Percentiles rank a stretch among this genome's conserved stretches.
Conservation (phyloP, 352 stramenopile species). For the Phytopythium ostracodes region DNA sequence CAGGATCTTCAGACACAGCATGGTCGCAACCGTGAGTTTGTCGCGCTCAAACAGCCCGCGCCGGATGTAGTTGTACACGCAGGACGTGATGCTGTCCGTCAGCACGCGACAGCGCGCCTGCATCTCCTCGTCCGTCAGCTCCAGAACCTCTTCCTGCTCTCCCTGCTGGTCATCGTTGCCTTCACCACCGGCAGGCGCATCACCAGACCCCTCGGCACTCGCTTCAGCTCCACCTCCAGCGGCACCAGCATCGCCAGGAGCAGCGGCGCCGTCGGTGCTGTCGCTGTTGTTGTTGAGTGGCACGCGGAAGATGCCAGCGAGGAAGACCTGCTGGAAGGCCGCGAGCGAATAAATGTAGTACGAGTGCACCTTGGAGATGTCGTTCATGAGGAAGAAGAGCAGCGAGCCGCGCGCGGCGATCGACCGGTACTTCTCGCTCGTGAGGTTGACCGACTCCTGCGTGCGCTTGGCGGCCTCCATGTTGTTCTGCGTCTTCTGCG, state of each 20-base stretch:
- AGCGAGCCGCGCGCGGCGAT: slow-evolving; percentile 92
- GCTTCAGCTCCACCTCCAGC: slow-evolving; percentile 13
- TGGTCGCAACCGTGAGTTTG: slow-evolving; percentile 94
- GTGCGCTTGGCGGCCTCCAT: slow-evolving; percentile 92
- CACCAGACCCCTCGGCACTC: neutral
- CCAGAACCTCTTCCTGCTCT: slow-evolving; percentile 24
- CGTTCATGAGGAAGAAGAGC: slow-evolving; percentile 97
- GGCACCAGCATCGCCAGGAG: slow-evolving; percentile 21
- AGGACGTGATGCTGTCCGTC: slow-evolving; percentile 92
- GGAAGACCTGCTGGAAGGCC: slow-evolving; percentile 95
- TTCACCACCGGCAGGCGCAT: slow-evolving; percentile 17
- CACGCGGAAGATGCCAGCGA: slow-evolving; percentile 92
- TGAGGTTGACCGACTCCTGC: slow-evolving; percentile 91
- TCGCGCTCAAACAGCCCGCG: slow-evolving; percentile 93
- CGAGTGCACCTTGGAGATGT: slow-evolving; percentile 95
- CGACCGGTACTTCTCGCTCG: slow-evolving; percentile 93
- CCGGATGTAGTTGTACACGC: slow-evolving; percentile 95
- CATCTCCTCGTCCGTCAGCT: slow-evolving; percentile 91
- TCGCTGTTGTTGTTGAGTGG: slow-evolving; percentile 32
- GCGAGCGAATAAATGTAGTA: slow-evolving; percentile 97
- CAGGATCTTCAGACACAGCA: slow-evolving; percentile 93
- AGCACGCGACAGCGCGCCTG: slow-evolving; percentile 72
- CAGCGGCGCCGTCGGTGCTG: slow-evolving; percentile 2
- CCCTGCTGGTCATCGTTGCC: slow-evolving; percentile 20
- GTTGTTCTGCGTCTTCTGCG: slow-evolving; percentile 89